Evolutionary conservation across 208 protist species (phyloP), one percentile per base, ranked within the genome.

Genomic region (Crithidia sp.): DNA sequence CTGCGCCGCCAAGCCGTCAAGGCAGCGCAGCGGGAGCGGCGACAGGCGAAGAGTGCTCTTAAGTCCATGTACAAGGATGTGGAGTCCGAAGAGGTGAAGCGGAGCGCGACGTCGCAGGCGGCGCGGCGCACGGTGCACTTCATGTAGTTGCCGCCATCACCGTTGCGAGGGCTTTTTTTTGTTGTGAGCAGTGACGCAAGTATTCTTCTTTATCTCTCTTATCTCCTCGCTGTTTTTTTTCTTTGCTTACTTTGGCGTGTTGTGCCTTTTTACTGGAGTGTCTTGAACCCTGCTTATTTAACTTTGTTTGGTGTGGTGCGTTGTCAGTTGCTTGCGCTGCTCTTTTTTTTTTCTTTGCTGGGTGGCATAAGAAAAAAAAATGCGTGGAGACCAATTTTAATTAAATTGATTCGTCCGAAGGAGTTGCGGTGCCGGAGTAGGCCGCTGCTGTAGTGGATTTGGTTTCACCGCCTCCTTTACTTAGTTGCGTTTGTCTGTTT

Each of bases 1-100:
- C 53, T 89, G 71, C 83, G 93, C 14, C 83, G 89, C 17, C 82
- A 96, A 77, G 79, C 86, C 8, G 88, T 91, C 16, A 97, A 97
- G 81, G 62, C 83, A 17, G 71, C 80, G 8, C 88, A 97, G 64
- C 84, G 90, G 5, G 85, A 88, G 58, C 87, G 88, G 14, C 83
- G 93, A 1, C 76, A 83, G 53, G 87, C 93, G 66, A 97, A 97
- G 79, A 90, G 81, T 44, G 80, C 81, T 36, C 66, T 96, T 10
- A 92, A 90, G 69, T 73, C 87, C 39, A 78, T 77, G n/a, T 97
- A 96, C 74, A 94, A 91, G 78, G 66, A 60, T 17, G 72, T 93
- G 60, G 87, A 92, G 75, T 66, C 67, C 13, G 84, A 93, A 58
- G 91, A 97, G 74, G 47, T 79, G 50, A 85, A 82, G 68, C 79